A percentile compares a stretch with the other conserved stretches of the same genome.
Conservation (phyloP, 768 basidiomycete genomes). For the Crassisporium funariophilum region DNA sequence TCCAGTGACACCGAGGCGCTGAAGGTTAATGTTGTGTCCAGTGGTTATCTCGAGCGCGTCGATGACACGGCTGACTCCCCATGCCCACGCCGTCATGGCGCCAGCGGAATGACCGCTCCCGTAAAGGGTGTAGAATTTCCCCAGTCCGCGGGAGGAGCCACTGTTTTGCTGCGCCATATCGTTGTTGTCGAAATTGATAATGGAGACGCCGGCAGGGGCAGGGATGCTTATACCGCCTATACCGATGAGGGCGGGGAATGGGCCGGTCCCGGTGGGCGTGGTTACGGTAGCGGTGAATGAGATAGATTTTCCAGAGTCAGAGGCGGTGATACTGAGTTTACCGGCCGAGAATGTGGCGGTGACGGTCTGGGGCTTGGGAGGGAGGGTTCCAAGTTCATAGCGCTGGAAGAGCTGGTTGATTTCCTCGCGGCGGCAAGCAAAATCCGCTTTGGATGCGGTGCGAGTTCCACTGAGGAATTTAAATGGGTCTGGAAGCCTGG, state of each 20-base stretch:
- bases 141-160: conserved; percentile 46
- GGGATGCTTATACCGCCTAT: conserved; percentile 44
- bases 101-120: conserved; percentile 44
- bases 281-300: conserved; percentile 49
- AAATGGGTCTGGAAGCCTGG: conserved; percentile 58
- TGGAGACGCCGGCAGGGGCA: conserved; percentile 35
- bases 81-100: conserved; percentile 57
- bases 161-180: conserved; percentile 49
- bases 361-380: conserved; percentile 46
- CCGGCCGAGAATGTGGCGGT: conserved; percentile 45
- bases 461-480: conserved; percentile 46
- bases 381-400: conserved; percentile 55
- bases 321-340: conserved; percentile 51
- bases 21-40: conserved; percentile 43
- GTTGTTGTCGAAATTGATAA: conserved; percentile 49
- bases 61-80: conserved; percentile 59
- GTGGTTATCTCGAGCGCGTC: conserved; percentile 52
- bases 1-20: conserved; percentile 51
- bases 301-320: conserved; percentile 48
- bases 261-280: conserved; percentile 41
- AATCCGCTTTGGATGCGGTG: conserved; percentile 47
- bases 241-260: conserved; percentile 52
- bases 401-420: conserved; percentile 50
- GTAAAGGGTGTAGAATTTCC: conserved; percentile 57
- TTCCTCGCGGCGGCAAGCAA: conserved; percentile 53